Base-by-base conservation (phyloP, 768 basidiomycete species). In the Lactarius quietus region DNA sequence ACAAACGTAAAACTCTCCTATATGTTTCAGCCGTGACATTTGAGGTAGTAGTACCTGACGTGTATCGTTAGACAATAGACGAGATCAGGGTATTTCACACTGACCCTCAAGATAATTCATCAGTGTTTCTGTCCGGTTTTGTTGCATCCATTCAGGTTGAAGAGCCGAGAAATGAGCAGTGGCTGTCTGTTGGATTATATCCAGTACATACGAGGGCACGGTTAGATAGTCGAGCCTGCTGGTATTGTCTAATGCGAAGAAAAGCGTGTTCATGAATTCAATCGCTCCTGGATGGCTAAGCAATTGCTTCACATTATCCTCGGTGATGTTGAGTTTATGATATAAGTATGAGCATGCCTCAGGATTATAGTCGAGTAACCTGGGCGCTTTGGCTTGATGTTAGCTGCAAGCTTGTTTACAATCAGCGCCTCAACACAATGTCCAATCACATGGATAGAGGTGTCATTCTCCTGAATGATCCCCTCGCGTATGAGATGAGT, bases 161-260 rank as follows among this genome's bases (percentile, higher is more conserved):
- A 48, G 23, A 14, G 23, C n/a, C 23, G 0, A 1, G 2, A 12
- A 48, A 12, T 23, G n/a, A 2, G 2, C 0, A 0, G 10, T 0
- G n/a, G 2, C 3, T 1, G 45, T 48, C 23, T 48, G n/a, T 23
- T 6, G 45, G 3, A 23, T 1, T 6, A 45, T 3, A 4, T 45
- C n/a, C 8, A n/a, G 43, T 4, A 23, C 10, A 48, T 48, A 0
- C 14, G 4, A 6, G 6, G 48, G 48, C 23, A 26, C 23, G 14
- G 0, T 48, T 12, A 0, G n/a, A 3, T 0, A 0, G 0, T 1
- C 5, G 6, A 23, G 23, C 14, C 12, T 6, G 14, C 2, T 0
- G 26, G 15, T 3, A 26, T 51, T 0, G 26, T 3, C 48, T 23
- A 26, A 15, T 17, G 45, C 45, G 10, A 48, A 12, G 45, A 48